Conservation (phyloP, 2,329 filamentous ascomycete species). For the Botryotinia calthae region DNA sequence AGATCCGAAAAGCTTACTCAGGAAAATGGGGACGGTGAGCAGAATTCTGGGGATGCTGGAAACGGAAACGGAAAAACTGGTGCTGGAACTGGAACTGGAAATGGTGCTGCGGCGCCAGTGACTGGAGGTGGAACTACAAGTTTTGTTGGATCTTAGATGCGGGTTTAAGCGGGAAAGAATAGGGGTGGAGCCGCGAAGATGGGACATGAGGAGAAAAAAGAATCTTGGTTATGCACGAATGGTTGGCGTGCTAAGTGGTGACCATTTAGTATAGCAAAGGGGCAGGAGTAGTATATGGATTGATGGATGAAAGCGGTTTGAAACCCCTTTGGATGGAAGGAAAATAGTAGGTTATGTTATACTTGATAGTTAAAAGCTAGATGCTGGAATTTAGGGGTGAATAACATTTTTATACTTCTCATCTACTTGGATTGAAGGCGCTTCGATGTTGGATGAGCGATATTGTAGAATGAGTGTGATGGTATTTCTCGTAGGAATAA, state of each 20-base stretch:
- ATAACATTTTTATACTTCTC: not conserved
- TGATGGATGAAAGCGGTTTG: not conserved
- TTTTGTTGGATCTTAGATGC: not conserved
- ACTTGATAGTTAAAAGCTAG: not conserved
- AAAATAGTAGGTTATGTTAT: not conserved
- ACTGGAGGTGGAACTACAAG: not conserved
- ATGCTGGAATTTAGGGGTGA: not conserved
- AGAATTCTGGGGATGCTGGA: not conserved
- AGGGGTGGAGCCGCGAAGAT: not conserved
- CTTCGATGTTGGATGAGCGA: not conserved
- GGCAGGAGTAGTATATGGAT: not conserved
- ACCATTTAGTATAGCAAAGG: not conserved
- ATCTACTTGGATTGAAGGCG: not conserved
- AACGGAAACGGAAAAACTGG: not conserved
- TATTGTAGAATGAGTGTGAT: not conserved
- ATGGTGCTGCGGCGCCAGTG: not conserved
- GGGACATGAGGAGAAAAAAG: not conserved
- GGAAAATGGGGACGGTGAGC: not conserved
- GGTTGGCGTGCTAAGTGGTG: not conserved
- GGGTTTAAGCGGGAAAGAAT: not conserved
- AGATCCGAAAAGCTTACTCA: constrained; percentile 23
- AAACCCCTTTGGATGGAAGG: not conserved
- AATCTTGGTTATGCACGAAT: not conserved
- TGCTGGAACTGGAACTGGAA: not conserved
- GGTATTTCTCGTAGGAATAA: fast-evolving